Base-by-base conservation (phyloP, 371 early-diverging fungal genomes). In the Mortierella sp. region DNA sequence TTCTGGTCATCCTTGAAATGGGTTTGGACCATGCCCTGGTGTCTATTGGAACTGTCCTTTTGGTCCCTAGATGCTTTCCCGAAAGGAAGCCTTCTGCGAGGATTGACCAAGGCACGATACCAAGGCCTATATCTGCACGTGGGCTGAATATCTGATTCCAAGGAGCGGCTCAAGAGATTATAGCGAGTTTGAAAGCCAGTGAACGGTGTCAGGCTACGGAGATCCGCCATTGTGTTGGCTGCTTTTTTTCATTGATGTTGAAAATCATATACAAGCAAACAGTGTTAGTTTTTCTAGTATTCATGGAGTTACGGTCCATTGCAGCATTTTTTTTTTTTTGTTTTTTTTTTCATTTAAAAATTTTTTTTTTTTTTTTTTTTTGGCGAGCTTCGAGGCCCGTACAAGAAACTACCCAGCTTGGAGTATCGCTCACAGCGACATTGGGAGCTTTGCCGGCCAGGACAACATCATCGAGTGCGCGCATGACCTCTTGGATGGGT, bases 391-490 rank as follows among this genome's bases (percentile, higher is more conserved):
- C n/a, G n/a, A n/a, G n/a, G n/a, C n/a, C n/a, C 71, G 48, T 78
- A 70, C 72, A 60, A 11, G 68, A 54, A 15, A 81, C 64, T 8
- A 81, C 79, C 81, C 81, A 83, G 11, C 82, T 71, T 6, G 81
- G 79, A 26, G 79, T 62, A 28, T 82, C 80, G 21, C 78, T 76
- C 26, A 81, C 54, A 1, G 82, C 86, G 11, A 86, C 64, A 59
- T 84, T 83, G n/a, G 63, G 60, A 0, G 85, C 84, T 41, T 86
- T 85, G 7, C 86, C 86, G 1, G 79, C 49, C 2, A 80, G 62
- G 9, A 86, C 86, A 26, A 82, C 78, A 55, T 84, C 85, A 50
- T 85, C 79, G 30, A 86, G 48, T 4, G 85, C 70, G 5, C 70
- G 71, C 72, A 85, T 80, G 14, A 83, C 78, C 32, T 84, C 85